Conservation (phyloP, 2,329 filamentous ascomycete genomes). For the Cyphellophora europaea region DNA sequence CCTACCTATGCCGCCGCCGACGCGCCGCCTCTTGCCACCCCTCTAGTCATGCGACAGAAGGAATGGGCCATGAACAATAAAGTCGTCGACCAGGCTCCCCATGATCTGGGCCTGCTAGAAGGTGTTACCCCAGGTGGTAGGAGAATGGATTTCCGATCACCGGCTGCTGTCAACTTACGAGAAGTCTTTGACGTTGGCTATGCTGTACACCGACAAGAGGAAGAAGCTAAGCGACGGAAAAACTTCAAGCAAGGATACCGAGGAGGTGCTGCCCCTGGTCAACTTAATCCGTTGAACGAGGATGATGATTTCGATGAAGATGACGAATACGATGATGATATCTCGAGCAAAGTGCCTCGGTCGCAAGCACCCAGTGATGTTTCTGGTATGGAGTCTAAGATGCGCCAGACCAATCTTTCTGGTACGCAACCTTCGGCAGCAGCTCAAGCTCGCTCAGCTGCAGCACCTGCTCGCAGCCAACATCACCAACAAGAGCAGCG, state of each 20-base stretch:
- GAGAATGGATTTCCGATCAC: conserved; percentile 86
- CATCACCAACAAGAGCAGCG: conserved; percentile 40
- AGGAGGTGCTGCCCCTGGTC: conserved; percentile 42
- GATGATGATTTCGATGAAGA: conserved; percentile 57
- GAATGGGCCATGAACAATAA: conserved; percentile 48
- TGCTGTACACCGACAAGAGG: conserved; percentile 90
- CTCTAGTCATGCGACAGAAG: conserved; percentile 50
- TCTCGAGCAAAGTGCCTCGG: conserved; percentile 59
- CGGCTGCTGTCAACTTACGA: conserved; percentile 86
- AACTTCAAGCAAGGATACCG: conserved; percentile 65
- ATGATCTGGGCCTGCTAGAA: conserved; percentile 42
- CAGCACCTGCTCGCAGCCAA: conserved; percentile 21
- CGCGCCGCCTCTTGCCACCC: conserved; percentile 63
- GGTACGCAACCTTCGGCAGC: conserved; percentile 48
- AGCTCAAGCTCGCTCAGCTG: conserved; percentile 49
- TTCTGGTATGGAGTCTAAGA: conserved; percentile 71
- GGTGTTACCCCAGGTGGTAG: conserved; percentile 40
- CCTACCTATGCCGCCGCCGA: conserved; percentile 58
- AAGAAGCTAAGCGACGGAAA: conserved; percentile 86
- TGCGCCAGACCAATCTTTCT: conserved; percentile 68
- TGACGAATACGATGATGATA: conserved; percentile 43
- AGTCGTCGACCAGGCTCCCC: conserved; percentile 30
- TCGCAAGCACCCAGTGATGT: conserved; percentile 50
- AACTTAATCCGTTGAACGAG: conserved; percentile 58
- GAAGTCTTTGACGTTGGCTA: conserved; percentile 99